Base-by-base conservation (phyloP, 148 eudicot species). In the Suaeda aralocaspica region DNA sequence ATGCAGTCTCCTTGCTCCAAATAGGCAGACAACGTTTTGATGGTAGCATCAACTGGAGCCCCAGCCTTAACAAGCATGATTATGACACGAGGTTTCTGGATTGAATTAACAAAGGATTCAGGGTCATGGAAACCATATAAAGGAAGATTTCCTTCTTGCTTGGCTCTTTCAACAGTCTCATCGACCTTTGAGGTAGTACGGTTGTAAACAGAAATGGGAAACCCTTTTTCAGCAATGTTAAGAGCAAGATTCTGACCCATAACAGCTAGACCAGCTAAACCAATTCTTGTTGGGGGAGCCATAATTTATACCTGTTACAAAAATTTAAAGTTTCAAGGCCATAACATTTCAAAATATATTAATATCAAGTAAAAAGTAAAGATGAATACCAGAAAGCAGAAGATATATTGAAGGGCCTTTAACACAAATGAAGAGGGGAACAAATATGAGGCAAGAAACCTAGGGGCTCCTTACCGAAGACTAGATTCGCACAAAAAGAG, bases 181-280 rank as follows among this genome's bases (percentile, higher is more conserved):
- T 92, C 97, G 26, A 89, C 97, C 76, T 92, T 92, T 70, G 92
- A 87, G 45, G 92, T 87, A 34, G 90, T 92, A 29, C 97, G 76
- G 76, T 89, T 92, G 84, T 92, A 92, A 69, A 90, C 96, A 24
- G 96, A 88, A 24, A 90, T 90, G 22, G 96, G 96, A 77, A 90
- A 90, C 19, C 96, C 96, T 88, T 90, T 90, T n/a, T 90, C 96
- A 73, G 97, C 97, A 74, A 91, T 89, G 87, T 91, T 89, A 51
- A 89, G 96, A 68, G 97, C 97, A 14, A 92, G 96, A 78, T 92
- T 92, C 80, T 92, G 97, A 49, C 97, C 97, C 97, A 89, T 89
- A 45, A 92, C 96, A 28, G 97, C 97, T 33, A 92, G 85, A 73
- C 97, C 97, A 44, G 95, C 95, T 41, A 92, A 92, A 66, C 96